phyloP scores from a whole-genome alignment of 192 early-diverging fungal genomes.

The Backusella parvicylindrica region DNA sequence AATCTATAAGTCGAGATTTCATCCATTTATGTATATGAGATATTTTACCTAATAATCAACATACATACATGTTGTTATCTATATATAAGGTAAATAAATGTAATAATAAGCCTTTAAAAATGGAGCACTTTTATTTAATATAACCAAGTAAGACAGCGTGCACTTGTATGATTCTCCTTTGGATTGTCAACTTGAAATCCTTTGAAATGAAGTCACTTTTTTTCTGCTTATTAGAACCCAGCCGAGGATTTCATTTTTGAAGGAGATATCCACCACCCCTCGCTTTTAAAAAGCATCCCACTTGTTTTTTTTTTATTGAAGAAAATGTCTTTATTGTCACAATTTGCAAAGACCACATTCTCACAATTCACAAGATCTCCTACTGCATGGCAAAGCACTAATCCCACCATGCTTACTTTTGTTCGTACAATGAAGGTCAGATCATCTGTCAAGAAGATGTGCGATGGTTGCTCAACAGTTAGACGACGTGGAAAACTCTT shows the following conservation, averaged over 20 bases:
- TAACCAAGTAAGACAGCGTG: too few relatives aligned
- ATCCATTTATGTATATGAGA: too few relatives aligned
- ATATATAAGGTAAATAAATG: too few relatives aligned
- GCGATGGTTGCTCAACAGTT: constrained; percentile 86
- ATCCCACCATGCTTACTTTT: constrained; percentile 25
- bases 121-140: too few relatives aligned
- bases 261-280: neutral
- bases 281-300: neutral
- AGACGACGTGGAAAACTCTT: constrained; percentile 80
- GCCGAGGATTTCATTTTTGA: neutral
- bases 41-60: too few relatives aligned
- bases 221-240: neutral
- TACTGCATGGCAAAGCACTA: constrained; percentile 9
- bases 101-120: too few relatives aligned
- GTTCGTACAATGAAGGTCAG: constrained; percentile 83
- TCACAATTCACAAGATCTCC: constrained; percentile 12
- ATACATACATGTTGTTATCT: too few relatives aligned
- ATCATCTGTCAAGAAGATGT: constrained; percentile 85
- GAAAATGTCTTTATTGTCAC: constrained; percentile 16
- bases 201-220: neutral
- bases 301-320: neutral
- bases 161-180: too few relatives aligned
- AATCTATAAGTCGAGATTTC: too few relatives aligned
- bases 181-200: too few relatives aligned
- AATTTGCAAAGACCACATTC: constrained; percentile 4